Evolutionary conservation across 2,329 filamentous ascomycete species (phyloP).

Genomic region (Neofusicoccum laricinum): DNA sequence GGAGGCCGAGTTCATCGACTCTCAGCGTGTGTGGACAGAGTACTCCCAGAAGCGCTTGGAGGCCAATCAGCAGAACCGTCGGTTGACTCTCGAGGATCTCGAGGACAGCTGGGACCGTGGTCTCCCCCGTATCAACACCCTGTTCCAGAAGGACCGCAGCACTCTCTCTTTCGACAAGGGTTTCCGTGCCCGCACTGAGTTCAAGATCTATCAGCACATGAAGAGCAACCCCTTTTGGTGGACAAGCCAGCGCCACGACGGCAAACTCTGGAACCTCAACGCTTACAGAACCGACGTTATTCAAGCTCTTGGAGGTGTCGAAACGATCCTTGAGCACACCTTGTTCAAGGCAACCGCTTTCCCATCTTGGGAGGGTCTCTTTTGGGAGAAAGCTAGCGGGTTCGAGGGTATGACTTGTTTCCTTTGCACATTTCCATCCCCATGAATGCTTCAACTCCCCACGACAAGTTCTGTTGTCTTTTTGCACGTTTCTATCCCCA

Average conservation of each 20-base stretch:
- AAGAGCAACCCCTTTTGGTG: slow-evolving; percentile 99
- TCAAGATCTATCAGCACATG: slow-evolving; percentile 98
- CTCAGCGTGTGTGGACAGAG: slow-evolving; percentile 97
- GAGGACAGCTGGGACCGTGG: slow-evolving; percentile 99
- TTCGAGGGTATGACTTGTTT: too few species aligned
- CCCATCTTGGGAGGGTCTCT: slow-evolving; percentile 93
- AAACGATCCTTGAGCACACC: slow-evolving; percentile 96
- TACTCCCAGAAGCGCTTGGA: slow-evolving; percentile 98
- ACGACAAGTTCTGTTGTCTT: too few species aligned
- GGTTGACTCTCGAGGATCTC: slow-evolving; percentile 89
- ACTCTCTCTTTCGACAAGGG: slow-evolving; percentile 98
- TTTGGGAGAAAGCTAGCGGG: slow-evolving; percentile 70
- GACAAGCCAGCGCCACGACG: slow-evolving; percentile 96
- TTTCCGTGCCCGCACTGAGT: slow-evolving; percentile 91
- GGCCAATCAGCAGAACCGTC: slow-evolving; percentile 94
- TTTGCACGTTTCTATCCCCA: too few species aligned
- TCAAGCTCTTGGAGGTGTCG: slow-evolving; percentile 91
- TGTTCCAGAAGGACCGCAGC: slow-evolving; percentile 98
- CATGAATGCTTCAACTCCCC: too few species aligned
- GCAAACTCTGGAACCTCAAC: slow-evolving; percentile 96
- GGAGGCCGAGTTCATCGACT: slow-evolving; percentile 99
- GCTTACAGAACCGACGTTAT: slow-evolving; percentile 96
- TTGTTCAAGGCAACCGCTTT: slow-evolving; percentile 97
- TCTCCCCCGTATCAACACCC: slow-evolving; percentile 93
- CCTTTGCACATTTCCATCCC: too few species aligned